Base-by-base conservation (phyloP, 495 filamentous ascomycete genomes). In the Talaromyces stipitatus region DNA sequence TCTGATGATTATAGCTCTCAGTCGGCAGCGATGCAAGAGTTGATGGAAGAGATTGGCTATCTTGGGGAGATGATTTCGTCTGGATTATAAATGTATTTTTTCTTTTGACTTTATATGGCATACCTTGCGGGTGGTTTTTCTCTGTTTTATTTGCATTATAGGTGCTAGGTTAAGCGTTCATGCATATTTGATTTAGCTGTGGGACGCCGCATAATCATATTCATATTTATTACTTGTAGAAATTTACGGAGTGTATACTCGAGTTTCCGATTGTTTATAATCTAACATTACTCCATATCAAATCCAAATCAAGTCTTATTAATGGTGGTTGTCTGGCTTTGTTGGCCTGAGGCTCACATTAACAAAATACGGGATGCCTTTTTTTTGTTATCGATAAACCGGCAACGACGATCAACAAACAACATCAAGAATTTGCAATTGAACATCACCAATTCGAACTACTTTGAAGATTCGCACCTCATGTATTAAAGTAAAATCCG, bases 21-120 rank as follows among this genome's bases (percentile, higher is more conserved):
- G 57, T 64, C 63, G 29, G 65, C 63, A 16, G 71, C 71, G 9
- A 77, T 80, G 69, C 68, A 73, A 56, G 74, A 78, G 58, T 63
- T 79, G 60, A 72, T 82, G 64, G 72, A 80, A 56, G 79, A 82
- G 53, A 59, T 82, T 36, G 77, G 73, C 52, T 80, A 82, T 57
- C 65, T 81, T 58, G 77, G 75, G 56, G 69, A 72, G n/a, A 70
- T 78, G 60, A 81, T 82, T 36, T 71, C 75, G 54, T 64, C 67
- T 59, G 69, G 70, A 45, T 61, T 67, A 29, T 60, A 36, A 18
- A 18, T n/a, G 1, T 38, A 8, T 4, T 52, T 41, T 55, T 50
- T 36, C 52, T 32, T 48, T n/a, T 48, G 10, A 24, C 20, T 48
- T 26, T 10, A 33, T 18, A 11, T 48, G 45, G 9, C 45, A 48